Percentiles rank a stretch among this genome's conserved stretches.
phyloP scores from a whole-genome alignment of 176 grass and related monocot species.

The Pharus latifolius region DNA sequence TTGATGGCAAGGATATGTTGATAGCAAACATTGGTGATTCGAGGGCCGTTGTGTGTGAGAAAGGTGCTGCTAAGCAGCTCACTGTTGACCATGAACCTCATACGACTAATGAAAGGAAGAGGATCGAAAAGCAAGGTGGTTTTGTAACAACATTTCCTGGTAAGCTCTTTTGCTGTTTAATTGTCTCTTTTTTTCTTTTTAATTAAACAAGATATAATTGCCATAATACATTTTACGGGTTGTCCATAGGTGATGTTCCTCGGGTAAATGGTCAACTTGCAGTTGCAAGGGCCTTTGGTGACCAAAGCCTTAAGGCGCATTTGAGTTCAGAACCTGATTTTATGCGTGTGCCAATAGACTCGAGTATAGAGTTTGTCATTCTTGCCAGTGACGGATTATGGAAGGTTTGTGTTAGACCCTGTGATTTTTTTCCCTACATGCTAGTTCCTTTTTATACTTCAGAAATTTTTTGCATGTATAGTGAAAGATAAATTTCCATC shows the following conservation, averaged over 20 bases:
- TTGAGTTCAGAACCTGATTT: constrained; percentile 94
- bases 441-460: neutral
- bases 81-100: constrained; percentile 93
- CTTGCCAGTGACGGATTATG: constrained; percentile 98
- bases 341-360: constrained; percentile 63
- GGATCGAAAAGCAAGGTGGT: constrained; percentile 92
- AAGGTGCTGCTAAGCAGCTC: constrained; percentile 81
- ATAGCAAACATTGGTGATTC: constrained; percentile 97
- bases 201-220: neutral
- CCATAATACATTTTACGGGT: neutral
- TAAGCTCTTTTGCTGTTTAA: constrained; percentile 25
- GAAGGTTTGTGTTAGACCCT: constrained; percentile 57
- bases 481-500: neutral
- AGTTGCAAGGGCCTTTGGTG: constrained; percentile 97
- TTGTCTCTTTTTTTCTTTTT: neutral
- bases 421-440: neutral
- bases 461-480: neutral
- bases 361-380: constrained; percentile 84
- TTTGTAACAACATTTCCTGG: constrained; percentile 97
- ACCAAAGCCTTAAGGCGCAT: constrained; percentile 93
- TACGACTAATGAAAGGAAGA: constrained; percentile 49
- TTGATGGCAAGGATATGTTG: constrained; percentile 99
- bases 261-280: constrained; percentile 97
- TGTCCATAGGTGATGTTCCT: constrained; percentile 80
- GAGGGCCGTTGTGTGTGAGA: constrained; percentile 80